phyloP scores from a whole-genome alignment of 768 basidiomycete genomes.

The Phanerochaete sordida region DNA sequence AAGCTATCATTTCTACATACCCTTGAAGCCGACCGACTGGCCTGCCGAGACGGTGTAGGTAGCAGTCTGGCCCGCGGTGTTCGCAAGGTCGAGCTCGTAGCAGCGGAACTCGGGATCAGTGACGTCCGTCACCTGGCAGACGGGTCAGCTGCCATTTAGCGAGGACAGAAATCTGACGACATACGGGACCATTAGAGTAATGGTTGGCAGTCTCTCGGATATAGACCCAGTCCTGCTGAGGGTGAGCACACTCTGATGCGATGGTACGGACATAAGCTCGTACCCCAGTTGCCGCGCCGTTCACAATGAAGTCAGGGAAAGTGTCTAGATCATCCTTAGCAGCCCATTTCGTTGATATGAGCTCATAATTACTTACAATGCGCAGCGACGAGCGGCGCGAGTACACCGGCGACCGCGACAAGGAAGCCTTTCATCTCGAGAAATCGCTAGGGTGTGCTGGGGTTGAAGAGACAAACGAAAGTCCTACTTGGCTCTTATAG shows the following conservation, averaged over 20 bases:
- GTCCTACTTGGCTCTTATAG: not conserved
- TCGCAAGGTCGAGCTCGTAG: slow-evolving; percentile 25
- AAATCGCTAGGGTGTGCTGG: too few relatives aligned
- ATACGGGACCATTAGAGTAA: slow-evolving; percentile 25
- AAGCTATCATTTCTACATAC: not conserved
- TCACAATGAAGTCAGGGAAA: slow-evolving; percentile 27
- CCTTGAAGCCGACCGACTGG: slow-evolving; percentile 23
- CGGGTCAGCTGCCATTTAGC: not conserved
- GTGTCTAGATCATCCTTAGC: slow-evolving; percentile 21
- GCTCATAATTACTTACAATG: not conserved
- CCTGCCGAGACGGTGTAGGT: slow-evolving; percentile 25
- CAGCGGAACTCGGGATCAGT: slow-evolving; percentile 26
- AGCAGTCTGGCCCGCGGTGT: slow-evolving; percentile 19
- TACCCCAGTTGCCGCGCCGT: slow-evolving; percentile 12
- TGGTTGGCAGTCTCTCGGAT: slow-evolving; percentile 29
- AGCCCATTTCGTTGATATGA: too few relatives aligned
- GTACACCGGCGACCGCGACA: slow-evolving; percentile 10
- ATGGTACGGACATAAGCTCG: not conserved
- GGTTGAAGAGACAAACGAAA: not conserved
- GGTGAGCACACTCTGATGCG: not conserved
- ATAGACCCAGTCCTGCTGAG: slow-evolving; percentile 26
- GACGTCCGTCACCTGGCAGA: slow-evolving; percentile 24
- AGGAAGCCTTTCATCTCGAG: slow-evolving; percentile 17
- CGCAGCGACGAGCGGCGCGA: slow-evolving; percentile 11
- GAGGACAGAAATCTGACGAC: not conserved